Evolutionary conservation across 352 stramenopile species (phyloP).

Genomic region (Globisporangium acanthophoron): DNA sequence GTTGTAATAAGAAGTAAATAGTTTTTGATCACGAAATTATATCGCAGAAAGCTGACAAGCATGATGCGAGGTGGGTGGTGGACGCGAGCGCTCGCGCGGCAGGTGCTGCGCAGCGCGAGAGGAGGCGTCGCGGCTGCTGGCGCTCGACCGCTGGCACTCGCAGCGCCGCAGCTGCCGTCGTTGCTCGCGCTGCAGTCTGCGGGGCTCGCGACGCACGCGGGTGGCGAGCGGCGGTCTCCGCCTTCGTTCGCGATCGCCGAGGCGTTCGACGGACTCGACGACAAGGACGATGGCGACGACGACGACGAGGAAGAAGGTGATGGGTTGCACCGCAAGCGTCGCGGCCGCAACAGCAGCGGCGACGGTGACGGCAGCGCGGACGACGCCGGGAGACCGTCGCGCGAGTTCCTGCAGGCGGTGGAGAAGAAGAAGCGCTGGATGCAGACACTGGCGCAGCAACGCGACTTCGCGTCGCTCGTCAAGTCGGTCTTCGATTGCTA

Average conservation of each 20-base stretch:
- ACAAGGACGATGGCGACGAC: constrained; percentile 21
- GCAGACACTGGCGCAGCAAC: constrained; percentile 32
- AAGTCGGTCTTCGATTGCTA: constrained; percentile 60
- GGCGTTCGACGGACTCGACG: constrained; percentile 48
- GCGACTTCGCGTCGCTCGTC: constrained; percentile 31
- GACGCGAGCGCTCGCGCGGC: neutral
- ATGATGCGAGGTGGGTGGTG: constrained; percentile 1
- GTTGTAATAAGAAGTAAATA: neutral
- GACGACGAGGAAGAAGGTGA: neutral
- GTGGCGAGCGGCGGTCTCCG: neutral
- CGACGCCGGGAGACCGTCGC: constrained; percentile 11
- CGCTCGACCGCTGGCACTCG: no score
- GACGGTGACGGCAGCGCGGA: constrained; percentile 8
- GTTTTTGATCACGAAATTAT: neutral
- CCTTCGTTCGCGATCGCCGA: constrained; percentile 52
- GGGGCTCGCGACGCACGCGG: neutral
- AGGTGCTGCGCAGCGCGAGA: neutral
- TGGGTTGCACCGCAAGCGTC: neutral
- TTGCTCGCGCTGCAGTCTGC: neutral
- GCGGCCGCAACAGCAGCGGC: constrained; percentile 6
- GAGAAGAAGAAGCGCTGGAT: constrained; percentile 67
- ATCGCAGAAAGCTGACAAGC: neutral
- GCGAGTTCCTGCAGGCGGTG: constrained; percentile 47
- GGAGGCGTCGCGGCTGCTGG: neutral
- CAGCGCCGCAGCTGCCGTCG: neutral